Percentiles rank a stretch among this genome's conserved stretches.
Evolutionary conservation across 31 red algal species (phyloP).

Genomic region (Asparagopsis taxiformis): DNA sequence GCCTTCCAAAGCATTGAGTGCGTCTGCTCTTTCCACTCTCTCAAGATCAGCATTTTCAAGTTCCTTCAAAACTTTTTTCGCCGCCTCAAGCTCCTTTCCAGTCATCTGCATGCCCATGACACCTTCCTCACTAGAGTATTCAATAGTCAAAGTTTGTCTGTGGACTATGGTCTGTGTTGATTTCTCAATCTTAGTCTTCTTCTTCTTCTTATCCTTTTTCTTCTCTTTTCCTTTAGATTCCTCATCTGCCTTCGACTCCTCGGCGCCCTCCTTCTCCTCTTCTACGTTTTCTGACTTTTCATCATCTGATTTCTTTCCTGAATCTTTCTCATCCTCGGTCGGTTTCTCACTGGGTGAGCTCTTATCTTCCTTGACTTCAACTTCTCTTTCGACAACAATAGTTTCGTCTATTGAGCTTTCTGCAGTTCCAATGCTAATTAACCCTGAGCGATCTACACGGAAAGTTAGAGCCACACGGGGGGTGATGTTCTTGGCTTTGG

Average conservation of each 20-base stretch:
- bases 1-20: conserved; percentile 81
- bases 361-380: conserved; percentile 51
- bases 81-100: conserved; percentile 44
- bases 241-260: conserved; percentile 5
- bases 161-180: conserved; percentile 74
- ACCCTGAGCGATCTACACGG: conserved; percentile 52
- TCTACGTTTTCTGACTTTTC: conserved; percentile 11
- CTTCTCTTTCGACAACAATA: conserved; percentile 59
- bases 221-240: conserved; percentile 6
- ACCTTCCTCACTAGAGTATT: conserved; percentile 39
- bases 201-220: conserved; percentile 50
- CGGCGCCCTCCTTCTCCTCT: conserved; percentile 7
- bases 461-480: conserved; percentile 70
- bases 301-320: conserved; percentile 8
- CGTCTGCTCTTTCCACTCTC: conserved; percentile 68
- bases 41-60: conserved; percentile 72
- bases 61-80: conserved; percentile 52
- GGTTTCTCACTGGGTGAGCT: conserved; percentile 9
- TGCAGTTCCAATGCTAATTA: conserved; percentile 55
- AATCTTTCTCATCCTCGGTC: conserved; percentile 35
- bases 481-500: conserved; percentile 36
- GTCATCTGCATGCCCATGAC: conserved; percentile 59
- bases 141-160: conserved; percentile 47
- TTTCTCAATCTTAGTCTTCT: conserved; percentile 68
- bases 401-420: conserved; percentile 69